phyloP scores from a whole-genome alignment of 2,329 filamentous ascomycete genomes.

The Camptophora hylomeconis region DNA sequence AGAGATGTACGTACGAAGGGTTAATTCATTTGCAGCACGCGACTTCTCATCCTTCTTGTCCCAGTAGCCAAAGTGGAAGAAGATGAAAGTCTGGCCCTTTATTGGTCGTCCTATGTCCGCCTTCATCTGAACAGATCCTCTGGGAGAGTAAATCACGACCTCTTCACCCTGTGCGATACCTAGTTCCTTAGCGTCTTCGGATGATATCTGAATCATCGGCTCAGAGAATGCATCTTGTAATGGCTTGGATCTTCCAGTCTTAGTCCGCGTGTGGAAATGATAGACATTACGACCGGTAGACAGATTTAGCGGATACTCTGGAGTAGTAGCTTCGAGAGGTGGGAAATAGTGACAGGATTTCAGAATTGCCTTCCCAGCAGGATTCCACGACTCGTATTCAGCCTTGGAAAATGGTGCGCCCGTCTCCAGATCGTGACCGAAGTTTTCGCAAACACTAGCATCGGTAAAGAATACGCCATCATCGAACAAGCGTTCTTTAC shows the following conservation, averaged over 20 bases:
- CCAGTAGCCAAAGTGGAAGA: conserved; percentile 20
- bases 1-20: conserved; percentile 18
- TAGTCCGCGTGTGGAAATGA: conserved; percentile 27
- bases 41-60: conserved; percentile 22
- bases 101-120: conserved; percentile 20
- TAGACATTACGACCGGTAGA: conserved; percentile 23
- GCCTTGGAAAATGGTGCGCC: conserved; percentile 21
- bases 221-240: conserved; percentile 22
- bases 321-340: conserved; percentile 20
- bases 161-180: conserved; percentile 20
- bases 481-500: conserved; percentile 23
- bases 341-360: conserved; percentile 23
- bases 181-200: conserved; percentile 18
- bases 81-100: conserved; percentile 1
- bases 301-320: conserved; percentile 22
- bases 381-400: conserved; percentile 21
- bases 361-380: conserved; percentile 23
- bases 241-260: conserved; percentile 21
- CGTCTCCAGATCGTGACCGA: conserved; percentile 26
- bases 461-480: conserved; percentile 25
- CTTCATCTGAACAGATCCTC: conserved; percentile 21
- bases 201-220: conserved; percentile 20
- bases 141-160: conserved; percentile 21
- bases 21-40: conserved; percentile 26
- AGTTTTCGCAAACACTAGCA: conserved; percentile 24